Evolutionary conservation across 345 rosid genomes (phyloP).

Genomic region (Eucalyptus fibrosa): DNA sequence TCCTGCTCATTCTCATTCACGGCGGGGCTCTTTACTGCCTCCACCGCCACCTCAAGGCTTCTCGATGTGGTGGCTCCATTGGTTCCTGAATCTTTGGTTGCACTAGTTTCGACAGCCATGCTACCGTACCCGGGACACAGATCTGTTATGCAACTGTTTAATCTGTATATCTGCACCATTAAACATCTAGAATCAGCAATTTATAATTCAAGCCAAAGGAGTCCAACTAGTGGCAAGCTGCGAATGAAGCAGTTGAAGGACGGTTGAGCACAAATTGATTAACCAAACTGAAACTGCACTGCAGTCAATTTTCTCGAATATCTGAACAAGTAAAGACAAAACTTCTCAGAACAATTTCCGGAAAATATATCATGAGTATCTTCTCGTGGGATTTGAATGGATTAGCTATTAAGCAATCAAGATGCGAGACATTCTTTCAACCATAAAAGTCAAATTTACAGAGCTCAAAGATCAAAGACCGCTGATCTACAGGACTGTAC

Average conservation of each 20-base stretch:
- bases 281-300: not conserved
- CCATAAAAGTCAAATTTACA: not conserved
- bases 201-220: not conserved
- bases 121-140: not conserved
- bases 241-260: not conserved
- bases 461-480: not conserved
- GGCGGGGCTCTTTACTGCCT: not conserved
- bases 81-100: not conserved
- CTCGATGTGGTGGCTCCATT: constrained; percentile 33
- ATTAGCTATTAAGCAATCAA: not conserved
- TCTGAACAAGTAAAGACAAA: not conserved
- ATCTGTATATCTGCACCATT: not conserved
- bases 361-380: not conserved
- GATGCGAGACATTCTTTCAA: not conserved
- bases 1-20: constrained; percentile 1
- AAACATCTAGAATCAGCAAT: not conserved
- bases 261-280: not conserved
- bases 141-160: not conserved
- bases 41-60: constrained; percentile 4
- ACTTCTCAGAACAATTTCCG: not conserved
- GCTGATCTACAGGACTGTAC: not conserved
- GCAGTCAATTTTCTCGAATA: not conserved
- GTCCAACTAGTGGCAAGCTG: not conserved
- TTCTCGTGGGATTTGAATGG: not conserved
- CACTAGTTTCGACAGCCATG: constrained; percentile 17